Percentiles rank a stretch among this genome's conserved stretches.
Evolutionary conservation across 345 rosid species (phyloP).

Genomic region (Rhizophora apiculata): DNA sequence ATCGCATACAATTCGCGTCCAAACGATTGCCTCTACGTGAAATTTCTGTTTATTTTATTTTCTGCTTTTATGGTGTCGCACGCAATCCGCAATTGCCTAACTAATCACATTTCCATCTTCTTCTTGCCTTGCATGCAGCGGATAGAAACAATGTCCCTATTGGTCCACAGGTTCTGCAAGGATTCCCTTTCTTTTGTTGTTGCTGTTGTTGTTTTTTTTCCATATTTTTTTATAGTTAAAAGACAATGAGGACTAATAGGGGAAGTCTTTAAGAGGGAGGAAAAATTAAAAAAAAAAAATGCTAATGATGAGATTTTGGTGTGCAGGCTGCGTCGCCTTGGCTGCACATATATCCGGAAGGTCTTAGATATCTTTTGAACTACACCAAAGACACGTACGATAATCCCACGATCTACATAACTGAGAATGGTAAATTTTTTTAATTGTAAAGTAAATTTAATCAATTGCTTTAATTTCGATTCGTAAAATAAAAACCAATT

Average conservation of each 20-base stretch:
- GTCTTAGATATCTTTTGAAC: conserved; percentile 10
- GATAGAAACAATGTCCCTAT: conserved; percentile 15
- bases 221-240: too few relatives aligned
- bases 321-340: conserved; percentile 1
- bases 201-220: too few relatives aligned
- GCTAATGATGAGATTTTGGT: not conserved
- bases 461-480: not conserved
- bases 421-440: conserved; percentile 13
- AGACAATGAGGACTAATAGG: too few relatives aligned
- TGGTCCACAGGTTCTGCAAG: conserved; percentile 15
- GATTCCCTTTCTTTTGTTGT: too few relatives aligned
- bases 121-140: conserved; percentile 6
- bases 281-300: too few relatives aligned
- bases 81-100: not conserved
- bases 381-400: conserved; percentile 11
- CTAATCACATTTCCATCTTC: not conserved
- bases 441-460: not conserved
- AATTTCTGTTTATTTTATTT: too few relatives aligned
- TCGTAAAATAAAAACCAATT: not conserved
- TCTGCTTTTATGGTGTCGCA: too few relatives aligned
- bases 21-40: too few relatives aligned
- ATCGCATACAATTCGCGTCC: too few relatives aligned
- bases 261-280: too few relatives aligned
- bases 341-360: conserved; percentile 12
- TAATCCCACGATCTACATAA: conserved; percentile 18